Conservation (phyloP, 1,139 yeast genomes). For the Yamadazyma triangularis region DNA sequence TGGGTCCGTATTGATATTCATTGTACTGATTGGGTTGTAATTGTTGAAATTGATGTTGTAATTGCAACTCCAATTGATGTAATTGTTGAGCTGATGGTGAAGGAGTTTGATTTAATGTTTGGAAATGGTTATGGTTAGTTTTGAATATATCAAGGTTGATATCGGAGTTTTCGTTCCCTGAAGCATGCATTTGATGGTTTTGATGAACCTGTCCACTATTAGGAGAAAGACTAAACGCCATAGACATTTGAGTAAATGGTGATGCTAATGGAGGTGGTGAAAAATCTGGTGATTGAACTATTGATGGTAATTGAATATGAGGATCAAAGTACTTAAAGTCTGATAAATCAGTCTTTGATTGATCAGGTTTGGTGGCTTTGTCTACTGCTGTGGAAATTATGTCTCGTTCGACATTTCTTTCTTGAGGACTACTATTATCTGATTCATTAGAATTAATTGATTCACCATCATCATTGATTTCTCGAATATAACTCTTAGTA, state of each 20-base stretch:
- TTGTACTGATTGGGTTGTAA: slow-evolving; percentile 14
- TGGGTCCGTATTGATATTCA: slow-evolving; percentile 14
- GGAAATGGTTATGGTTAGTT: slow-evolving; percentile 6
- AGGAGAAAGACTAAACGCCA: slow-evolving; percentile 21
- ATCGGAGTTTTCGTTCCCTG: not conserved
- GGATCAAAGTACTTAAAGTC: slow-evolving; percentile 9
- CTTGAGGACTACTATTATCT: not conserved
- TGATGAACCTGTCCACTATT: slow-evolving; percentile 4
- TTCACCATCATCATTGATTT: slow-evolving; percentile 14
- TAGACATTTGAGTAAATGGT: slow-evolving; percentile 26
- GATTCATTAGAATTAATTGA: slow-evolving; percentile 4
- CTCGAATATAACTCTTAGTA: slow-evolving; percentile 12
- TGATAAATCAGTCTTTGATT: not conserved
- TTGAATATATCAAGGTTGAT: not conserved
- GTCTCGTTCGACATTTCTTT: not conserved
- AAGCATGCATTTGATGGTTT: not conserved
- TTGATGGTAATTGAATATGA: slow-evolving; percentile 10
- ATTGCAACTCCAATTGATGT: slow-evolving; percentile 13
- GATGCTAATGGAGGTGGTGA: slow-evolving; percentile 2
- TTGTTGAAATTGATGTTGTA: slow-evolving; percentile 14
- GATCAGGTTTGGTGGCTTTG: not conserved
- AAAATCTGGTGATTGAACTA: slow-evolving; percentile 6
- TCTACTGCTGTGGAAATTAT: not conserved
- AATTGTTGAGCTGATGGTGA: slow-evolving; percentile 14
- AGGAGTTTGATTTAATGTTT: slow-evolving; percentile 12